These are phyloP conservation scores for Pseudoscleropodium purum DNA, from an alignment of 225 moss, liverwort and hornwort genomes.

Conservation along the genomic window DNA sequence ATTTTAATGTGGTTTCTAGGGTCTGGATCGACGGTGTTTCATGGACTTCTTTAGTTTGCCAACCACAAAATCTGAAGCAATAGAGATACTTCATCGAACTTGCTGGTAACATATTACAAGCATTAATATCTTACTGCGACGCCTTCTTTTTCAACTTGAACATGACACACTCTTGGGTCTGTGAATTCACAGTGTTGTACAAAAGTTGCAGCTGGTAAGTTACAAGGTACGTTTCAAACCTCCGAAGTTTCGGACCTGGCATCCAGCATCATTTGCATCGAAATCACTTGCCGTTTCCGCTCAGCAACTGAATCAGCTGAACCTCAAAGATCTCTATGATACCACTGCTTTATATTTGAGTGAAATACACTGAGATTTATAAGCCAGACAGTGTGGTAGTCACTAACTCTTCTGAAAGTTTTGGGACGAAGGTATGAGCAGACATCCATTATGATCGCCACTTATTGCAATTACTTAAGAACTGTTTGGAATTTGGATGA, in stretches of 20 bases:
- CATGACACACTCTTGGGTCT: not conserved
- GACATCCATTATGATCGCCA: not conserved
- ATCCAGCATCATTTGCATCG: not conserved
- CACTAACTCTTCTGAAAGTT: not conserved
- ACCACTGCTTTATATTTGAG: not conserved
- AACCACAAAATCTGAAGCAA: not conserved
- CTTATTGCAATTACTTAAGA: not conserved
- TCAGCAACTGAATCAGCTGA: not conserved
- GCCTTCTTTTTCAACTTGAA: not conserved
- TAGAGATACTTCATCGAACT: not conserved
- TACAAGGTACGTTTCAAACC: not conserved
- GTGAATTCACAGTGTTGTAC: not conserved
- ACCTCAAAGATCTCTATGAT: not conserved
- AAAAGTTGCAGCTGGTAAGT: not conserved
- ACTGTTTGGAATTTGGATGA: not conserved
- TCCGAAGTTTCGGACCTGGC: no score
- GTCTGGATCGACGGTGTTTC: not conserved
- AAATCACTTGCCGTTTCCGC: not conserved
- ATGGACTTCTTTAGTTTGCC: not conserved
- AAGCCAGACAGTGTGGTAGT: not conserved
- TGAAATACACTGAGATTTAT: not conserved
- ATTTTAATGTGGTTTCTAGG: not conserved
- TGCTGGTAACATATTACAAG: not conserved
- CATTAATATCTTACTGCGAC: not conserved
- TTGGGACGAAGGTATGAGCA: not conserved